Percentiles rank a stretch among this genome's conserved stretches.
phyloP scores from a whole-genome alignment of 371 early-diverging fungal species.

The Mucor sp. region DNA sequence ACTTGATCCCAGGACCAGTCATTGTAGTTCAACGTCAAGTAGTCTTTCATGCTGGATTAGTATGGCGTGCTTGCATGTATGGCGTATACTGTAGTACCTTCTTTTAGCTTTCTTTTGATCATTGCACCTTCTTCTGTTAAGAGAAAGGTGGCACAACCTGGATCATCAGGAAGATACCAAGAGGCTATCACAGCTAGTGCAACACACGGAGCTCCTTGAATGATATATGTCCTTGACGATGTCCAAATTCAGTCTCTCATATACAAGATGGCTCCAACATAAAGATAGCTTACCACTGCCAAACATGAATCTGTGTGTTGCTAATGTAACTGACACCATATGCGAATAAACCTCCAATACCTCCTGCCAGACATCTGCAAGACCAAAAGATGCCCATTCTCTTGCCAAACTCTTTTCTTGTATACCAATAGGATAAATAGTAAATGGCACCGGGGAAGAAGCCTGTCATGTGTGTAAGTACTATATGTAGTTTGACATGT shows the following conservation, averaged over 20 bases:
- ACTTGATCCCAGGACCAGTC: conserved; percentile 27
- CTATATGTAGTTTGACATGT: background rate
- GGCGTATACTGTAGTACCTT: too few relatives aligned
- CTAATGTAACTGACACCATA: conserved; percentile 30
- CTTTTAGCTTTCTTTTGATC: conserved; percentile 21
- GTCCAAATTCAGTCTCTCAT: background rate
- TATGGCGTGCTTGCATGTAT: background rate
- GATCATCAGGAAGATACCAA: background rate
- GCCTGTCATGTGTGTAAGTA: background rate
- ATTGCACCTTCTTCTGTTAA: conserved; percentile 26
- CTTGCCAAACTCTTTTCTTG: conserved; percentile 32
- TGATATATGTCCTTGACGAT: conserved; percentile 47
- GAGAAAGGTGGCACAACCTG: conserved; percentile 18
- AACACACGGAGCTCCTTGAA: conserved; percentile 58
- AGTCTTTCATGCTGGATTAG: conserved; percentile 18
- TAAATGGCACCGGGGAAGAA: conserved; percentile 38
- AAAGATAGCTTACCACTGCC: conserved; percentile 39
- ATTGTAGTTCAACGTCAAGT: conserved; percentile 22
- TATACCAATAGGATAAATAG: conserved; percentile 39
- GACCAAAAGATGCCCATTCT: conserved; percentile 43
- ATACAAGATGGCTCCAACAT: too few relatives aligned
- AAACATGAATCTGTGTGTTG: conserved; percentile 25
- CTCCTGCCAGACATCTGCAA: conserved; percentile 41
- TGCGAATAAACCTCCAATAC: conserved; percentile 43
- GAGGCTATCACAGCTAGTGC: background rate